Evolutionary conservation across 1,284 basidiomycete genomes (phyloP), one percentile per base, ranked within the genome.

Genomic region (Rhodofomes roseus): DNA sequence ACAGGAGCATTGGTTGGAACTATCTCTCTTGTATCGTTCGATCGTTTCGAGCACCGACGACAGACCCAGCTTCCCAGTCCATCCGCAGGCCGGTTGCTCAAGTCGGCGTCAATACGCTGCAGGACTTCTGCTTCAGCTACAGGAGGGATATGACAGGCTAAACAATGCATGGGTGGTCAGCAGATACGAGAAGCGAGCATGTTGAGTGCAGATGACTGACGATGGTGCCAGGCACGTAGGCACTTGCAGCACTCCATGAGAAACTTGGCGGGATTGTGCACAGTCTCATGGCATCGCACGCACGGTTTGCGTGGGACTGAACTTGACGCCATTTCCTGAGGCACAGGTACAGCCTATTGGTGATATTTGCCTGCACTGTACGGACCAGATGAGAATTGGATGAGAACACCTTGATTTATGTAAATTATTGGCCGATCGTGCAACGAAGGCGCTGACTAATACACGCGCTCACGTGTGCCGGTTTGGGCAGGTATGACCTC

Each of bases 121-220:
- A 60, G 51, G 25, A 60, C 11, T 6, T 60, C 55, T 11, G 48
- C 41, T 40, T 65, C 64, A 0, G 58, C 43, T 0, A 68, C 55
- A 8, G 64, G 63, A 11, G 67, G 67, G 18, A 68, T 60, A 23
- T 68, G 65, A 16, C 67, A 68, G n/a, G 36, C 67, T 68, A 50
- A 9, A 18, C 11, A 3, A 39, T 8, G 29, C 16, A 14, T n/a
- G 9, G 16, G 11, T n/a, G 9, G 16, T 29, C 18, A 54, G 41
- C 12, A 18, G 14, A 14, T 12, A 4, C 9, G 14, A n/a, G 14
- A 20, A n/a, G n/a, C 14, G 7, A 27, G 25, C 22, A 27, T 31
- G n/a, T 9, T 23, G 6, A 29, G n/a, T 22, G 3, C 37, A 25
- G 37, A 44, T 16, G 25, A 56, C 65, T 48, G 16, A 68, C 67